Percentiles rank a stretch among this genome's conserved stretches.
Evolutionary conservation across 495 filamentous ascomycete species (phyloP).

Genomic region (Lasiosphaeria miniovina): DNA sequence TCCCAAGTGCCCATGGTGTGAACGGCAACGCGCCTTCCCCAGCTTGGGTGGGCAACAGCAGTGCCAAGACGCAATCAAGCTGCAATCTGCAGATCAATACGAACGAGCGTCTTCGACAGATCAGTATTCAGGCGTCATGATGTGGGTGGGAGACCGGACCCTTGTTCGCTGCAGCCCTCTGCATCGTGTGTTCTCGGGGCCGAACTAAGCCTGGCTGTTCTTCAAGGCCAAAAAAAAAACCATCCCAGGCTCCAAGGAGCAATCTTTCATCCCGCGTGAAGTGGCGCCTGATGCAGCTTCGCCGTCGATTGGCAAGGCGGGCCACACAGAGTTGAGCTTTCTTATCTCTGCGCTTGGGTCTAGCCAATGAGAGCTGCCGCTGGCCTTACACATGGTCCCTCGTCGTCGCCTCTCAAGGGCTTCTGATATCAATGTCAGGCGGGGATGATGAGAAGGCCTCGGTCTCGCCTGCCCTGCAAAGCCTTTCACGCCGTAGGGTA

Average conservation of each 20-base stretch:
- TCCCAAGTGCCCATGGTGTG: neutral
- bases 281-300: slow-evolving; percentile 24
- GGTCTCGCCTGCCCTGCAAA: neutral
- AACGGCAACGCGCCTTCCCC: neutral
- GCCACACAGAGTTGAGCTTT: slow-evolving; percentile 24
- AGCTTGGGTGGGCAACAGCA: neutral
- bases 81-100: neutral
- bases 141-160: neutral
- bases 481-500: neutral
- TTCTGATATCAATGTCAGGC: slow-evolving; percentile 20
- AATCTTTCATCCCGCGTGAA: slow-evolving; percentile 24
- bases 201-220: no score
- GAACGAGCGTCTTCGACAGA: neutral
- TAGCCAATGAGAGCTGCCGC: slow-evolving; percentile 19
- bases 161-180: neutral
- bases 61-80: neutral
- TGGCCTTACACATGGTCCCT: slow-evolving; percentile 14
- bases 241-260: neutral
- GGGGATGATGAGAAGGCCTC: neutral
- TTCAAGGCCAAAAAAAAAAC: neutral
- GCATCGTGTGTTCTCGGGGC: no score
- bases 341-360: slow-evolving; percentile 24
- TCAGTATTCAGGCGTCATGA: neutral
- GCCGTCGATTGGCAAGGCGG: slow-evolving; percentile 14
- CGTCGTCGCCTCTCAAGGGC: slow-evolving; percentile 9